Evolutionary conservation across 1,284 basidiomycete genomes (phyloP).

Genomic region (Singerocomus inundabilis): DNA sequence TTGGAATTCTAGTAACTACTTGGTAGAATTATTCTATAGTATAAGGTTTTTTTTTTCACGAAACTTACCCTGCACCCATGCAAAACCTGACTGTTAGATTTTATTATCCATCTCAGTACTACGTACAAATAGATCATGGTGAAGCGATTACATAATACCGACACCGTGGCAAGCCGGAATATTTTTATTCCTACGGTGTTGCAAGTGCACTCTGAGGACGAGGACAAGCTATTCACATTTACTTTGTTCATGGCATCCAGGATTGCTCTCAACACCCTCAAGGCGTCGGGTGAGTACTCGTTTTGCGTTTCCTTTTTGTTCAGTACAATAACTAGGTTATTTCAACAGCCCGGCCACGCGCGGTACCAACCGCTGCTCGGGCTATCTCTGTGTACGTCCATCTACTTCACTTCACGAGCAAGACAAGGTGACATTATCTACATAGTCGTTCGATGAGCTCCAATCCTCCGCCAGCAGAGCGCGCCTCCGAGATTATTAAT

Average conservation of each 20-base stretch:
- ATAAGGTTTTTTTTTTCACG: too few species aligned
- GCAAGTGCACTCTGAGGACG: conserved; percentile 19
- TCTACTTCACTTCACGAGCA: conserved; percentile 6
- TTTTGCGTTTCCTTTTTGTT: neutral
- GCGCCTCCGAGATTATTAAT: conserved; percentile 90
- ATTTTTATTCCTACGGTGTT: conserved; percentile 39
- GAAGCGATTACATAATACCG: conserved; percentile 20
- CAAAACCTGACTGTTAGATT: too few species aligned
- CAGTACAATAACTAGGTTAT: conserved; percentile 2
- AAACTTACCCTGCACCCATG: too few species aligned
- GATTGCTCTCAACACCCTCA: conserved; percentile 64
- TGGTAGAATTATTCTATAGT: too few species aligned
- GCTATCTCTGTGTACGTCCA: conserved; percentile 55
- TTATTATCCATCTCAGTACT: too few species aligned
- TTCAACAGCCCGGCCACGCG: conserved; percentile 53
- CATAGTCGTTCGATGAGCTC: conserved; percentile 64
- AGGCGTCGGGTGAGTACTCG: conserved; percentile 52
- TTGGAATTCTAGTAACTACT: too few species aligned
- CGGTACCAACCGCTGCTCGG: conserved; percentile 52
- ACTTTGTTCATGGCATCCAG: conserved; percentile 59
- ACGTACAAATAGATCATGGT: too few species aligned
- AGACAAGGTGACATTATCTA: conserved; percentile 11
- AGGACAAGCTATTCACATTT: conserved; percentile 21
- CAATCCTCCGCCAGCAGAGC: conserved; percentile 74
- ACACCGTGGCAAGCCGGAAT: conserved; percentile 44